Conservation (phyloP, 169 alveolate genomes). For the Eimeria sp. region DNA sequence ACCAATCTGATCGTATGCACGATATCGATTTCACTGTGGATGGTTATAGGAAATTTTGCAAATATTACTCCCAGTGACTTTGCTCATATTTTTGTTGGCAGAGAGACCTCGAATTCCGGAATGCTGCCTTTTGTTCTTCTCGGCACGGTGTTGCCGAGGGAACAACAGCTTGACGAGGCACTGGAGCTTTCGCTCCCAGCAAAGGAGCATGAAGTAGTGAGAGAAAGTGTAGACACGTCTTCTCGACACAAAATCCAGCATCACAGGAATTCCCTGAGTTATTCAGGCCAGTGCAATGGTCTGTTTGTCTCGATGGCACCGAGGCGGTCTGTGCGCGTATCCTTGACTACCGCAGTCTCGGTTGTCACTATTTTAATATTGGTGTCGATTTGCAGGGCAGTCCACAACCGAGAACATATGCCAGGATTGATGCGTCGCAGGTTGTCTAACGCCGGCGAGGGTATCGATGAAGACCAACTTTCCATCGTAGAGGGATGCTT, state of each 20-base stretch:
- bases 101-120: background rate
- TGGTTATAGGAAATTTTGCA: background rate
- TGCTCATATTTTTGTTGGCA: background rate
- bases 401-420: background rate
- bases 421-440: background rate
- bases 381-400: conserved; percentile 3
- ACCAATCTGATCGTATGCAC: background rate
- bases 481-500: background rate
- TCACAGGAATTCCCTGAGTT: background rate
- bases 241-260: background rate
- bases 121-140: background rate
- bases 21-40: background rate
- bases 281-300: background rate
- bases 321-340: background rate
- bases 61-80: background rate
- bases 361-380: background rate
- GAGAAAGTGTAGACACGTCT: background rate
- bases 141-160: background rate
- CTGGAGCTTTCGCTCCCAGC: background rate
- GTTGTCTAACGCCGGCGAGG: background rate
- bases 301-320: background rate
- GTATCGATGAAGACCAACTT: background rate
- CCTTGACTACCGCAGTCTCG: background rate
- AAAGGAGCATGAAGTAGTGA: background rate
- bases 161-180: background rate